Evolutionary conservation across 352 stramenopile genomes (phyloP).

Genomic region (Pythium insidiosum): DNA sequence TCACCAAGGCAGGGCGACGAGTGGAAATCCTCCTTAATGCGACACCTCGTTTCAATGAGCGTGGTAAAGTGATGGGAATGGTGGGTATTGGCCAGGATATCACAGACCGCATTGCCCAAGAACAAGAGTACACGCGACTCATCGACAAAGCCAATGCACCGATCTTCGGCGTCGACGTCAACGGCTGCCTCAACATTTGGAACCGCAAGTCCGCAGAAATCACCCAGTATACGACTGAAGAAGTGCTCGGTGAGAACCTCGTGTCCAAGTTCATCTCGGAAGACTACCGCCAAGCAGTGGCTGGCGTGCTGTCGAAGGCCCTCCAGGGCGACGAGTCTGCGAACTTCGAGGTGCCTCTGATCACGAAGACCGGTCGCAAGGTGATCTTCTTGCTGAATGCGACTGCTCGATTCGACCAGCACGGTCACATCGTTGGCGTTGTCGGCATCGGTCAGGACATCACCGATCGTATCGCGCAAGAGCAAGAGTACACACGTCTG

Average conservation of each 20-base stretch:
- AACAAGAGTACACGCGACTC: constrained; percentile 45
- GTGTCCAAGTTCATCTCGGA: constrained; percentile 23
- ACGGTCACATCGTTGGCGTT: constrained; percentile 20
- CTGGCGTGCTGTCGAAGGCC: constrained; percentile 12
- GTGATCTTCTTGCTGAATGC: constrained; percentile 25
- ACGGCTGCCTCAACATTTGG: constrained; percentile 1
- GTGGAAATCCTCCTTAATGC: constrained; percentile 45
- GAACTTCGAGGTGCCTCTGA: constrained; percentile 12
- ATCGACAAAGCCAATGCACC: constrained; percentile 60
- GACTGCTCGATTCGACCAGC: constrained; percentile 18
- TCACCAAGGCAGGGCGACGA: constrained; percentile 24
- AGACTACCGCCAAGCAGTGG: constrained; percentile 13
- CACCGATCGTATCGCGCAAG: constrained; percentile 5
- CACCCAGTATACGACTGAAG: constrained; percentile 21
- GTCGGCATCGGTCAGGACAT: constrained; percentile 21
- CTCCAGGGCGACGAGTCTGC: constrained; percentile 17
- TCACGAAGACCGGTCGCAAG: constrained; percentile 20
- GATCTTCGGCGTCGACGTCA: constrained; percentile 39
- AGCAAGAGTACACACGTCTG: constrained; percentile 6
- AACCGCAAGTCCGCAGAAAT: constrained; percentile 15
- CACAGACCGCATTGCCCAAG: constrained; percentile 41
- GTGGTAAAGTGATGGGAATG: constrained; percentile 62
- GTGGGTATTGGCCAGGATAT: constrained; percentile 68
- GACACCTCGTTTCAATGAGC: constrained; percentile 27
- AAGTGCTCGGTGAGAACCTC: constrained; percentile 22